Conservation (phyloP, 805 yeast species). For the Yamadazyma sp. region DNA sequence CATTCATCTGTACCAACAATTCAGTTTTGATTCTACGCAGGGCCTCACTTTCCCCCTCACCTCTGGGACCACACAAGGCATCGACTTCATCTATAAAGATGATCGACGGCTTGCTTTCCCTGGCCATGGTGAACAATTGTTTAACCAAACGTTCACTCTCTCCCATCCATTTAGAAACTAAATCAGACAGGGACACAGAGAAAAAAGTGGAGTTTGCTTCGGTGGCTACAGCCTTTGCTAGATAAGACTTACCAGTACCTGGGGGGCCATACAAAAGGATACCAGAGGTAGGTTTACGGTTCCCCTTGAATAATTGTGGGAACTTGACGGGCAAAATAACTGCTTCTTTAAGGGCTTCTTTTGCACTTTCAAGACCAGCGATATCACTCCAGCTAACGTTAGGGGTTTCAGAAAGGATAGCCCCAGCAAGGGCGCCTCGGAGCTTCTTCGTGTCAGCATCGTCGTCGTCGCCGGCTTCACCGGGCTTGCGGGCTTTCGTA, state of each 20-base stretch:
- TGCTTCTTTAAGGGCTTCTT: conserved; percentile 95
- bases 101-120: conserved; percentile 93
- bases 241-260: conserved; percentile 95
- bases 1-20: conserved; percentile 95
- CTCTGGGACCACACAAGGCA: conserved; percentile 96
- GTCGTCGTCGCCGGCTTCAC: conserved; percentile 48
- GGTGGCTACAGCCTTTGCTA: conserved; percentile 98
- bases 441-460: conserved; percentile 84
- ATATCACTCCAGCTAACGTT: conserved; percentile 93
- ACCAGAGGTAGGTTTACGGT: conserved; percentile 89
- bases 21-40: conserved; percentile 95
- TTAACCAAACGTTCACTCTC: conserved; percentile 95
- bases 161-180: conserved; percentile 99
- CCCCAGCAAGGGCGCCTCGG: conserved; percentile 87
- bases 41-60: conserved; percentile 97
- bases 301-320: conserved; percentile 94
- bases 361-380: conserved; percentile 94
- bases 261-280: conserved; percentile 73
- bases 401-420: conserved; percentile 88
- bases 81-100: conserved; percentile 98
- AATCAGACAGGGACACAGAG: conserved; percentile 92
- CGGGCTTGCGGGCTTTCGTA: conserved; percentile 52
- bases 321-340: conserved; percentile 94
- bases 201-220: conserved; percentile 97
- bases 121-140: conserved; percentile 91